Evolutionary conservation across 345 rosid genomes (phyloP), one percentile per base, ranked within the genome.

Genomic region (Populus ilicifolia): DNA sequence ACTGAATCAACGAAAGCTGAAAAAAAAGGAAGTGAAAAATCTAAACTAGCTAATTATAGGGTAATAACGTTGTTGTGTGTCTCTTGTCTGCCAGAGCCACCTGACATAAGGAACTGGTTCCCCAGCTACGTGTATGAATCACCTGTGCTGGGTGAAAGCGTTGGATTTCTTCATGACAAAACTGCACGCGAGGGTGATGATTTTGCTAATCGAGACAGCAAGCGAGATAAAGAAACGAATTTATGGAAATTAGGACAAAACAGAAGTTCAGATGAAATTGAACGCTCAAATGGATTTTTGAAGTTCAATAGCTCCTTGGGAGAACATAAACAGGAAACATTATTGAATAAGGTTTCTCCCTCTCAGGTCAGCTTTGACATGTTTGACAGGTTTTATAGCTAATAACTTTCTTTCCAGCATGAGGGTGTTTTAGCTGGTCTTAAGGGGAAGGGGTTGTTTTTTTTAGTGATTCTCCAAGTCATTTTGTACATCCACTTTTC

Each of bases 91-190:
- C 43, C 79, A 74, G 84, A 75, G 59, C 79, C 77, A 16, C 90
- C 90, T 67, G 84, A 87, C 70, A 78, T 87, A 27, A 83, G 80
- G 80, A 84, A 79, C 73, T 91, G 92, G 93, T 89, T 87, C 81
- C 77, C 88, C 29, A 85, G 85, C 81, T 88, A 87, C 79, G 86
- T 36, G 70, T 84, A 86, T 56, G 75, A 85, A 70, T 83, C 90
- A 78, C 89, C 90, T 64, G 84, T 72, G 44, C 56, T 82, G 66
- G 72, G 70, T 17, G 80, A 80, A 66, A 69, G 46, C 66, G 71
- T 71, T 72, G 83, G 73, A 16, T 39, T 80, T 78, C 67, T 50
- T 71, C 66, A 8, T 64, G 48, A 69, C 65, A 78, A 74, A 35
- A 69, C 59, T 52, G 82, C 67, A 20, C 33, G 75, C 12, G 83